Conservation (phyloP, 2,329 filamentous ascomycete genomes). For the Ceratocystis harringtonii region DNA sequence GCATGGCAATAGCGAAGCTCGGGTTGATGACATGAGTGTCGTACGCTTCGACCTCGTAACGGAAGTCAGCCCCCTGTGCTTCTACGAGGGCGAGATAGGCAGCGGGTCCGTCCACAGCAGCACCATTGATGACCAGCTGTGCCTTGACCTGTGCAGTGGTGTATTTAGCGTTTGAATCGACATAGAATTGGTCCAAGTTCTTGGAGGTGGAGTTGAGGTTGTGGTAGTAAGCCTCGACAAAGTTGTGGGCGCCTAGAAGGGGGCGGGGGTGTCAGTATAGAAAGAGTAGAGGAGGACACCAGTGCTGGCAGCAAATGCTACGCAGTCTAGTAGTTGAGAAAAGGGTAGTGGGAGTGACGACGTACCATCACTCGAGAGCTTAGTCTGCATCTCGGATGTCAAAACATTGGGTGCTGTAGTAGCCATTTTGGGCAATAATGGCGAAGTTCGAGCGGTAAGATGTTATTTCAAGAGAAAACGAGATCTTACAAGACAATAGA, state of each 20-base stretch:
- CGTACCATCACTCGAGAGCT: slow-evolving; percentile 17
- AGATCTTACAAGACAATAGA: no score
- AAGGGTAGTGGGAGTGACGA: not conserved
- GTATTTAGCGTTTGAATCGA: slow-evolving; percentile 25
- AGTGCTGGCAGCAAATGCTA: no score
- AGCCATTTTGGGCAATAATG: slow-evolving; percentile 7
- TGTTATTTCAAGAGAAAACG: no score
- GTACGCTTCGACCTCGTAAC: slow-evolving; percentile 60
- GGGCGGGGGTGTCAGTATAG: not conserved
- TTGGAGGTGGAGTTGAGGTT: slow-evolving; percentile 49
- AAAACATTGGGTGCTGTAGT: slow-evolving; percentile 13
- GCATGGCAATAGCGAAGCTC: slow-evolving; percentile 43
- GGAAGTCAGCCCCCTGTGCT: slow-evolving; percentile 40
- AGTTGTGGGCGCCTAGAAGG: slow-evolving; percentile 16
- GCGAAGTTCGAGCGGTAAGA: not conserved
- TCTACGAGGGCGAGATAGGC: slow-evolving; percentile 56
- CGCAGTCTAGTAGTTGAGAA: no score
- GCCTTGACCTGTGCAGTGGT: slow-evolving; percentile 31
- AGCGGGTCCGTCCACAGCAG: slow-evolving; percentile 43
- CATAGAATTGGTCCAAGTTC: slow-evolving; percentile 53
- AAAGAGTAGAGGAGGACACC: not conserved
- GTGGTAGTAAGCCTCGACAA: slow-evolving; percentile 44
- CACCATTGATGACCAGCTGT: slow-evolving; percentile 70
- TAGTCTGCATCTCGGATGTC: slow-evolving; percentile 17
- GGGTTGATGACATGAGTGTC: slow-evolving; percentile 68